These are phyloP conservation scores for Botryobasidium botryosum DNA, from an alignment of 768 basidiomycete genomes.

Conservation along the genomic window DNA sequence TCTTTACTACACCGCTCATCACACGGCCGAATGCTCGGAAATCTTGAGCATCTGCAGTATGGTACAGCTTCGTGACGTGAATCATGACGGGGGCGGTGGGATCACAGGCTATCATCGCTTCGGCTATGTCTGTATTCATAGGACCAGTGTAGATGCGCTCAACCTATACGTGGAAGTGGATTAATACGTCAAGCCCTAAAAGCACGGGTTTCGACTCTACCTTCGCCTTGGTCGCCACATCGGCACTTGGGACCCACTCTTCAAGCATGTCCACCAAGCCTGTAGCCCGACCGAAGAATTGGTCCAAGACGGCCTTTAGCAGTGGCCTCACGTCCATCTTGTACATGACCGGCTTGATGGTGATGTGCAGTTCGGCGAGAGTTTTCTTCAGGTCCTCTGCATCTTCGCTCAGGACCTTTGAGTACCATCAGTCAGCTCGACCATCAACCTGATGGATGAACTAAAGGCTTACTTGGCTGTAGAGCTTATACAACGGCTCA, in stretches of 20 bases:
- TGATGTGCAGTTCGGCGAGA: slow-evolving; percentile 57
- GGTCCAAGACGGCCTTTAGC: slow-evolving; percentile 80
- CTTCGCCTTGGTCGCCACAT: slow-evolving; percentile 22
- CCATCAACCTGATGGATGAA: not conserved
- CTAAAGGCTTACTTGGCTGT: slow-evolving; percentile 34
- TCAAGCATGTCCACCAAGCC: slow-evolving; percentile 89
- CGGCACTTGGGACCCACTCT: slow-evolving; percentile 65
- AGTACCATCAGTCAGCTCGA: not conserved
- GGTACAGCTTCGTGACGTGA: slow-evolving; percentile 86
- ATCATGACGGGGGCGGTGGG: slow-evolving; percentile 81
- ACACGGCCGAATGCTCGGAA: slow-evolving; percentile 95
- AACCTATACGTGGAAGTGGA: slow-evolving; percentile 35
- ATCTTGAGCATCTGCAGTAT: slow-evolving; percentile 89
- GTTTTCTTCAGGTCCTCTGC: slow-evolving; percentile 75
- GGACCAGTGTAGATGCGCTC: slow-evolving; percentile 81
- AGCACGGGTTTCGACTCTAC: slow-evolving; percentile 12
- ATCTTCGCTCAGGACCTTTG: slow-evolving; percentile 81
- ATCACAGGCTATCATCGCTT: slow-evolving; percentile 69
- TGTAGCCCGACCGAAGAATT: slow-evolving; percentile 85
- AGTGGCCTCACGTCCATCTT: slow-evolving; percentile 98
- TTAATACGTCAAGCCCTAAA: too few species aligned
- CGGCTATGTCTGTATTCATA: slow-evolving; percentile 59
- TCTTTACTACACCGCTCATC: slow-evolving; percentile 74
- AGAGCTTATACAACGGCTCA: slow-evolving; percentile 93
- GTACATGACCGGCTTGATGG: slow-evolving; percentile 82